Base-by-base conservation (phyloP, 139 green algal species). In the Micractinium conductrix region DNA sequence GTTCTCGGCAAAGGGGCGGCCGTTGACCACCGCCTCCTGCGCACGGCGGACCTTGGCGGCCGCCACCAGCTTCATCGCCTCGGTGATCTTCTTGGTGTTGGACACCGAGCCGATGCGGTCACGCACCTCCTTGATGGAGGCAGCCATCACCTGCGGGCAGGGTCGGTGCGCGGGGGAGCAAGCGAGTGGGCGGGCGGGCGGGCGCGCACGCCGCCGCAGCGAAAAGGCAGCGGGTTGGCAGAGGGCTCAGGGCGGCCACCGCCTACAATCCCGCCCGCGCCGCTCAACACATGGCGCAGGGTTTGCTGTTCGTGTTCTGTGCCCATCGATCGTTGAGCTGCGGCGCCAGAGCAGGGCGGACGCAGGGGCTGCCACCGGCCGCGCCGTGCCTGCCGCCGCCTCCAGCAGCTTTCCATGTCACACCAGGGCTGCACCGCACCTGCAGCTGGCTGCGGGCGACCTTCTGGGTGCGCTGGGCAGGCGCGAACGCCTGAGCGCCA, bases 11-110 rank as follows among this genome's bases (percentile, higher is more conserved):
- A 99, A 99, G 68, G 97, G 97, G 68, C 97, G 94, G 70, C 95
- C 96, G 88, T 97, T 97, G 43, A 99, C 92, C 37, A 99, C 97
- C 17, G 97, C 97, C 62, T 98, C 96, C 93, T 99, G 97, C 35
- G 97, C 97, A 55, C 97, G 93, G 86, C 95, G 93, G 44, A 98
- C 95, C 87, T 98, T 98, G 78, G 96, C 96, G 48, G 96, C 96
- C 81, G 96, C 95, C 65, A 98, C 96, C 83, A 98, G 92, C 90
- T 98, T 98, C 95, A 98, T 98, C 73, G 95, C 95, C 50, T 96
- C 96, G 21, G 97, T 99, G 90, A 99, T 99, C 94, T 99, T 99
- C 90, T 98, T 91, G 40, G 97, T 99, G 92, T 98, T 98, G 89
- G 98, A 98, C 22, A 99, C 96, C 12, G 96, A 98, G 33, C 84